Evolutionary conservation across 2,329 filamentous ascomycete genomes (phyloP), one percentile per base, ranked within the genome.

Genomic region (Rhinocladiella mackenziei): DNA sequence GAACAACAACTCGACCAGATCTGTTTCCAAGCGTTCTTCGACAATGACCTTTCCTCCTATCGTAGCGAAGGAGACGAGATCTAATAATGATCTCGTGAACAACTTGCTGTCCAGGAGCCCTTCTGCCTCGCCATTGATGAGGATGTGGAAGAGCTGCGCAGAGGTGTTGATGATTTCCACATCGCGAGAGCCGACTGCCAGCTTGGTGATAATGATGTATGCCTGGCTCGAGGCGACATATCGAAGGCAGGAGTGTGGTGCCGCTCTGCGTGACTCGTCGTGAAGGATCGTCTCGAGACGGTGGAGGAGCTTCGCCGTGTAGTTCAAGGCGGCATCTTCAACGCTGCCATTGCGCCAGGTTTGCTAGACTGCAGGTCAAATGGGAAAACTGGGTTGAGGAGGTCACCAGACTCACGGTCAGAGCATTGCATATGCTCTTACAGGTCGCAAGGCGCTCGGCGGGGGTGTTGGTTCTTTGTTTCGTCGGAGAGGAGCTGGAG

Each of bases 111-210:
- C 86, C 35, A 96, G 80, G 60, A 97, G 94, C 25, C 89, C 88
- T 62, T 96, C 92, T 67, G 96, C 89, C 65, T 97, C 92, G 63
- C 89, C 92, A 67, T 98, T 92, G 58, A 97, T 86, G 52, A 98
- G 76, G 11, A 88, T 89, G 45, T 87, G 88, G 65, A 96, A 96
- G 61, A 96, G 82, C 29, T 83, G 73, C 26, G 95, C 84, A 18
- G 86, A 85, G 60, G 91, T 86, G 54, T 84, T 82, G 56, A 97
- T 84, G 60, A 96, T 83, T 60, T 80, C 83, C 58, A 94, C 85
- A 64, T 94, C 86, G 63, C 87, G 84, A 22, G 86, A 89, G 0
- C 84, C 83, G 2, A 86, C 81, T 2, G 89, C 89, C 56, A 97
- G 89, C 68, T 94, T 89, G 52, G 86, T 86, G 53, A 97, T 83